A percentile compares a stretch with the other conserved stretches of the same genome.
Evolutionary conservation across 2,329 filamentous ascomycete genomes (phyloP).

Genomic region (Ophiostoma sp.): DNA sequence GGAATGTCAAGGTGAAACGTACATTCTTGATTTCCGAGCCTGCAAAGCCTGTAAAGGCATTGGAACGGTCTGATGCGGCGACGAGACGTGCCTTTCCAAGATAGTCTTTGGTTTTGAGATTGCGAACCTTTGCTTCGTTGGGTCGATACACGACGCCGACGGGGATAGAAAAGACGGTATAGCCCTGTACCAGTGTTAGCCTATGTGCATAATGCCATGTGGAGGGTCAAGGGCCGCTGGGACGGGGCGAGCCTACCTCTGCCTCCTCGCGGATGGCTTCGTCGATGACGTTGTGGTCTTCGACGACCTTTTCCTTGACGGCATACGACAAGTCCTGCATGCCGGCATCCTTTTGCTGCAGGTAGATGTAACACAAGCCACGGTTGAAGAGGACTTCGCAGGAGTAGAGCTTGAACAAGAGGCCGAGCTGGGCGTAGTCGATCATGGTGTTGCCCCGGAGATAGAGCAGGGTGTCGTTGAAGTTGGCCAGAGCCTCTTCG

Average conservation of each 20-base stretch:
- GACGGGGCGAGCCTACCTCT: slow-evolving; percentile 54
- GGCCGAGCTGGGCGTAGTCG: slow-evolving; percentile 91
- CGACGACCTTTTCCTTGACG: slow-evolving; percentile 90
- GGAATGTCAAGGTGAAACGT: slow-evolving; percentile 29
- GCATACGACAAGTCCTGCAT: slow-evolving; percentile 88
- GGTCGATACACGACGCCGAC: slow-evolving; percentile 92
- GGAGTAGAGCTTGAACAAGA: slow-evolving; percentile 94
- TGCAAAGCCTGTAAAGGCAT: slow-evolving; percentile 76
- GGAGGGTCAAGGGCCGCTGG: too few species aligned
- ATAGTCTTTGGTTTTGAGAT: slow-evolving; percentile 96
- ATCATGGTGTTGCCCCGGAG: slow-evolving; percentile 94
- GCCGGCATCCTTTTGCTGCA: slow-evolving; percentile 84
- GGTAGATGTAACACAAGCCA: slow-evolving; percentile 93
- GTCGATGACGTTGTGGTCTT: slow-evolving; percentile 96
- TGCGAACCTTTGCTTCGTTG: slow-evolving; percentile 96
- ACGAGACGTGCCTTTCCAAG: slow-evolving; percentile 92
- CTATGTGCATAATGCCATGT: background rate
- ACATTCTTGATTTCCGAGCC: slow-evolving; percentile 74
- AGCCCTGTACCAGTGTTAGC: slow-evolving; percentile 55
- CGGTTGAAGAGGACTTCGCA: slow-evolving; percentile 98
- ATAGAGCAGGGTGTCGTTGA: slow-evolving; percentile 95
- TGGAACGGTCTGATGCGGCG: slow-evolving; percentile 74
- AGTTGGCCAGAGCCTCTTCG: slow-evolving; percentile 93
- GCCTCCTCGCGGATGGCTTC: slow-evolving; percentile 91
- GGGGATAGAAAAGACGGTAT: slow-evolving; percentile 97